Base-by-base conservation (phyloP, 164 flowering plant genomes). In the Magnolia sinica region DNA sequence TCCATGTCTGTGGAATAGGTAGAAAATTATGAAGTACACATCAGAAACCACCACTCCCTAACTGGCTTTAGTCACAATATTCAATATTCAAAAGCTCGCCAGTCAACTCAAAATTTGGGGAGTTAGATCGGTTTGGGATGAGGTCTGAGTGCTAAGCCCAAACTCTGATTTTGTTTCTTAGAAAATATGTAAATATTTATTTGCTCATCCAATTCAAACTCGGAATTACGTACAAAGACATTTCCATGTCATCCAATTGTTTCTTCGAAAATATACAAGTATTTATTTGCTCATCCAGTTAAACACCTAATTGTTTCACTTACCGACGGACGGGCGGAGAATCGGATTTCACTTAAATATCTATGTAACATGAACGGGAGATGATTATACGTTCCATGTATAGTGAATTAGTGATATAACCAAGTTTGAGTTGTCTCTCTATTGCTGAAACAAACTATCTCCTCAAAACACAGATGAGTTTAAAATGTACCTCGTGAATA, bases 261-360 rank as follows among this genome's bases (percentile, higher is more conserved):
- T n/a, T n/a, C n/a, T n/a, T n/a, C n/a, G n/a, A n/a, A n/a, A n/a
- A n/a, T n/a, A n/a, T n/a, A n/a, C n/a, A n/a, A n/a, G n/a, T n/a
- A n/a, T n/a, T n/a, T n/a, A n/a, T n/a, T n/a, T n/a, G n/a, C n/a
- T n/a, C n/a, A n/a, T n/a, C n/a, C n/a, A 23, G 68, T 9, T 65
- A 23, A 6, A 20, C 10, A 65, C 68, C 5, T 31, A 68, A 27
- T 23, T 68, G 66, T 75, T 67, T 51, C 19, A 76, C 95, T 84
- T 79, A 95, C 99, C 99, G 72, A 95, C 97, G 80, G 88, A 58
- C n/a, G n/a, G n/a, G n/a, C 7, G 87, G 89, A 22, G 98, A 92
- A 76, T 92, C 98, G 73, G 99, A 95, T 78, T 83, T 88, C 77
- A n/a, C 80, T 68, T 84, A 75, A 95, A 95, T 83, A 81, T 91